Evolutionary conservation across 1,284 basidiomycete genomes (phyloP).

Genomic region (Trametes polyzona): DNA sequence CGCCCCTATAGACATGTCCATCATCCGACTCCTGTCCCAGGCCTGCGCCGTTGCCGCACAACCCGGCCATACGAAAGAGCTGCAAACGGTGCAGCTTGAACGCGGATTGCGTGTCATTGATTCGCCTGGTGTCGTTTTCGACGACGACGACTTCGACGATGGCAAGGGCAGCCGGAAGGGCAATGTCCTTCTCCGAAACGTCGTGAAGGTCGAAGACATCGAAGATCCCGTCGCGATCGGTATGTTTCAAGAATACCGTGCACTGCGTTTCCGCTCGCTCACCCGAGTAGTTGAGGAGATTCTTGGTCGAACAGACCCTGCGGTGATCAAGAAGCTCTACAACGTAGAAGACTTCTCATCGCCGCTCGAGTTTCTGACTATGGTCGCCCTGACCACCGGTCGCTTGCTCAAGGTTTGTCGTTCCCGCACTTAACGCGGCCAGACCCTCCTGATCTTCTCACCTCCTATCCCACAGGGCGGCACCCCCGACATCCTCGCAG

Average conservation of each 20-base stretch:
- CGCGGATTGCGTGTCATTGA: constrained; percentile 92
- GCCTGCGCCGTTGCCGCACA: constrained; percentile 93
- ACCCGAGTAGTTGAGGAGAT: constrained; percentile 79
- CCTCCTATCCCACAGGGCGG: constrained; percentile 69
- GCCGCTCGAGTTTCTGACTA: constrained; percentile 87
- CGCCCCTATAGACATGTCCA: constrained; percentile 40
- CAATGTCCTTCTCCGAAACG: constrained; percentile 87
- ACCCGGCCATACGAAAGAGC: constrained; percentile 92
- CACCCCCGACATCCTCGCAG: constrained; percentile 84
- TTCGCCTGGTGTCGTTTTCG: constrained; percentile 95
- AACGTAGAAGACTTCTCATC: constrained; percentile 76
- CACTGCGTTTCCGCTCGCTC: constrained; percentile 1
- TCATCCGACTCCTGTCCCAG: constrained; percentile 50
- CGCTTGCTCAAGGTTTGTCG: constrained; percentile 73
- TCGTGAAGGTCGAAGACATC: constrained; percentile 90
- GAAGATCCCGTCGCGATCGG: constrained; percentile 90
- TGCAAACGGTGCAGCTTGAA: constrained; percentile 94
- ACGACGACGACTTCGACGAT: constrained; percentile 62
- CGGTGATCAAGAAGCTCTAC: constrained; percentile 82
- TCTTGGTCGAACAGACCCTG: constrained; percentile 66
- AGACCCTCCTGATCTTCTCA: neutral
- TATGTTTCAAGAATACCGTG: constrained; percentile 39
- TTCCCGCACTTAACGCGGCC: neutral
- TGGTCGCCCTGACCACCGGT: constrained; percentile 87
- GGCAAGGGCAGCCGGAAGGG: constrained; percentile 59